Evolutionary conservation across 257 asterid genomes (phyloP), one percentile per base, ranked within the genome.

Genomic region (Capsicum baccatum): DNA sequence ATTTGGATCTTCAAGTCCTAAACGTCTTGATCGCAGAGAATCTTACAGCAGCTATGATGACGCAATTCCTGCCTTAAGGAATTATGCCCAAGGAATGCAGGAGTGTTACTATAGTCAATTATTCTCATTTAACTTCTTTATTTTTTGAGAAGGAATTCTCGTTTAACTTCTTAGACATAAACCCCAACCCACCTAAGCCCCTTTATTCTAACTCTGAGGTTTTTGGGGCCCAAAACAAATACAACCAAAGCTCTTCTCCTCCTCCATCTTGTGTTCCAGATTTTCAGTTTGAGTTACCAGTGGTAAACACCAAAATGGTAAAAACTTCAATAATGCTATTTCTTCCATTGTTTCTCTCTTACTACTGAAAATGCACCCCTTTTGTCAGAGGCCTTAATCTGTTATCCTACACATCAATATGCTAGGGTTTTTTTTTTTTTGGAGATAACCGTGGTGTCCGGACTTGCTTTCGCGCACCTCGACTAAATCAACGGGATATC

Each of bases 1-100:
- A 11, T 21, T 19, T 19, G 60, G 80, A 74, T 74, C 44, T 74
- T 74, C 60, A 74, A 50, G 60, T 21, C 80, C 80, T 74, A 12
- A 21, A 74, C 60, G 19, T 50, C 58, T 50, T 8, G 59, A 74
- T 74, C 35, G 50, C 11, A 37, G n/a, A 52, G 19, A 50, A 19
- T 50, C 42, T 21, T 74, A 74, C 58, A 74, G 44, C 57, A 74
- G 80, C 60, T 74, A 74, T 35, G 66, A 33, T 66, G 17, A 35
- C 13, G n/a, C 11, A 33, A 35, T 66, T 66, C 73, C 44, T 9
- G 35, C 44, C 48, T 12, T 66, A 33, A 66, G 48, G 48, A 2
- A 59, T 7, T 7, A 59, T 39, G 60, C 44, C 60, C 19, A 14
- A 48, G 19, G 60, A 73, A 73, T 21, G 42, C 58, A 73, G 80